Evolutionary conservation across 2,329 filamentous ascomycete species (phyloP), one percentile per base, ranked within the genome.

Genomic region (Mycosphaerelloides madeirae): DNA sequence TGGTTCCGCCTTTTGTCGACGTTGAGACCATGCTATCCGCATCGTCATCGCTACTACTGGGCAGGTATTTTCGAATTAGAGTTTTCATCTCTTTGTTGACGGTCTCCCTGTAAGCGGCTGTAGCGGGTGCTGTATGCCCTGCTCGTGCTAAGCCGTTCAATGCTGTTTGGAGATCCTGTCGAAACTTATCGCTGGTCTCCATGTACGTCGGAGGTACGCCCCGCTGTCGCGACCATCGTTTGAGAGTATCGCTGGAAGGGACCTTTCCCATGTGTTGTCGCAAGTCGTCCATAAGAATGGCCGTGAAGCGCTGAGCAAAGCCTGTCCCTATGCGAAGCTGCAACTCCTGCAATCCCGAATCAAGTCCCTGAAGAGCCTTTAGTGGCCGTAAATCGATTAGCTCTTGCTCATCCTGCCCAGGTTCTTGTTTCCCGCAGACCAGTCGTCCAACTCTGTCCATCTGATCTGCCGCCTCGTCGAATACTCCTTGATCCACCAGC

Each of bases 41-140:
- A 62, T 98, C 93, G 55, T 97, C 91, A 48, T 98, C 93, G 56
- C 81, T 93, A 9, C 91, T 95, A 60, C 89, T 95, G 1, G 93
- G 93, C 31, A 98, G 74, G 18, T 91, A 85, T 45, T 82, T 80
- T 42, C 89, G 80, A 38, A 98, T 91, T 38, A 97, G 73, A 28
- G 80, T 82, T 57, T 91, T 85, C 63, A 97, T 84, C 65, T 98
- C 93, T 38, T 86, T 83, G 50, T 95, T 71, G 11, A 95, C 81
- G 0, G 86, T 78, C 31, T 95, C 89, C 53, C 91, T 81, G 65
- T 93, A 97, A 0, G 83, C 81, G 31, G 83, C 78, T n/a, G 89
- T 86, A 15, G 93, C 93, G 29, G 83, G 79, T 3, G 82, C 81
- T 2, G 91, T 85, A 59, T 93, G 83, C 52, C 83, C 84, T 18